These are phyloP conservation scores for Ogataea hybrid DNA, from an alignment of 1,139 yeast genomes.

Conservation along the genomic window DNA sequence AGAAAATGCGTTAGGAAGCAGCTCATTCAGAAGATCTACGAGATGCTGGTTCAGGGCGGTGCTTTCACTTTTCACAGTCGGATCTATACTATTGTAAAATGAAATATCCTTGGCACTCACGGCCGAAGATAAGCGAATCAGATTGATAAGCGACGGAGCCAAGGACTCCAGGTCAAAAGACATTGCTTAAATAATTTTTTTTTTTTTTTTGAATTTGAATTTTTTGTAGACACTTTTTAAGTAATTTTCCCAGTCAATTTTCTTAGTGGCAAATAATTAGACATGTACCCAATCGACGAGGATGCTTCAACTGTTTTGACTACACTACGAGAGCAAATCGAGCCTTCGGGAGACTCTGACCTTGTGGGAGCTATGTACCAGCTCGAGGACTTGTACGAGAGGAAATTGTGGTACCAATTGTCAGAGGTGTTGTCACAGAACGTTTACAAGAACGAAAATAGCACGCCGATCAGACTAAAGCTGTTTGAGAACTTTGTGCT, in stretches of 20 bases:
- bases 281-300: constrained; percentile 27
- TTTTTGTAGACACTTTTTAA: not conserved
- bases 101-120: constrained; percentile 78
- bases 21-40: constrained; percentile 49
- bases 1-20: constrained; percentile 45
- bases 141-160: constrained; percentile 44
- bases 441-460: constrained; percentile 48
- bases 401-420: constrained; percentile 69
- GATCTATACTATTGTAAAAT: constrained; percentile 71
- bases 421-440: constrained; percentile 66
- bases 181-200: constrained; percentile 3
- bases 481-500: constrained; percentile 71
- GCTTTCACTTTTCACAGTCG: constrained; percentile 42
- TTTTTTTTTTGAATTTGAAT: not conserved
- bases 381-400: constrained; percentile 83
- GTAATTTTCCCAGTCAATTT: constrained; percentile 1
- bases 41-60: constrained; percentile 45
- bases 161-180: constrained; percentile 20
- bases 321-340: constrained; percentile 59
- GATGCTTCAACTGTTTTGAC: constrained; percentile 59
- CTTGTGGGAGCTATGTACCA: constrained; percentile 63
- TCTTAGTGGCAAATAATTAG: constrained; percentile 12
- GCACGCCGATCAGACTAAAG: constrained; percentile 56
- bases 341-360: constrained; percentile 48
- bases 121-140: constrained; percentile 69